Conservation (phyloP, 805 yeast genomes). For the Pichia exigua region DNA sequence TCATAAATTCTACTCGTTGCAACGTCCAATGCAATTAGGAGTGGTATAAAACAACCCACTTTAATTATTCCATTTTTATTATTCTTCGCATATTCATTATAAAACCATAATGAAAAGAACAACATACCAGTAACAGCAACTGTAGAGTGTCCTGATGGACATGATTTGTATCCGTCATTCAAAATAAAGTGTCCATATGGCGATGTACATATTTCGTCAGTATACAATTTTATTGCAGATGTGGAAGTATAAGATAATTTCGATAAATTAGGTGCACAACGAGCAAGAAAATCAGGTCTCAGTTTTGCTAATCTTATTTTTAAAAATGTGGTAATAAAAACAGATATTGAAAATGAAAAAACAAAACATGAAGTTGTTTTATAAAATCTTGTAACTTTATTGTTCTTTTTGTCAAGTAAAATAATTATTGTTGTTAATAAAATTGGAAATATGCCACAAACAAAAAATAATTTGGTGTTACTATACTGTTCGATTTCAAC, state of each 20-base stretch:
- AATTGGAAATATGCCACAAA: constrained; percentile 33
- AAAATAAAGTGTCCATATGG: constrained; percentile 29
- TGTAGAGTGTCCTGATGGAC: constrained; percentile 76
- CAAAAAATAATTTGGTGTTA: constrained; percentile 23
- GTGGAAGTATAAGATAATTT: neutral
- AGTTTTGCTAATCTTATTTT: constrained; percentile 80
- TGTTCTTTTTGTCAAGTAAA: constrained; percentile 12
- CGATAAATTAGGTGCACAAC: constrained; percentile 43
- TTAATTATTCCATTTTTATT: constrained; percentile 1
- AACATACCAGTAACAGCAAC: constrained; percentile 61
- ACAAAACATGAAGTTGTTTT: constrained; percentile 33
- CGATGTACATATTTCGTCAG: constrained; percentile 25
- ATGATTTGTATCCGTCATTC: constrained; percentile 65
- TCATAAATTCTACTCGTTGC: constrained; percentile 68
- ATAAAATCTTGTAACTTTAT: constrained; percentile 31
- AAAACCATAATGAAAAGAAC: constrained; percentile 43
- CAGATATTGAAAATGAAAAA: constrained; percentile 35
- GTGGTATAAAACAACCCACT: constrained; percentile 34
- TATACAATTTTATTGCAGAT: constrained; percentile 16
- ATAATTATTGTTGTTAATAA: constrained; percentile 19
- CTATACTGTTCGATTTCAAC: constrained; percentile 33
- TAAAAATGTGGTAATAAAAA: constrained; percentile 59
- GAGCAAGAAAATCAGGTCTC: constrained; percentile 80
- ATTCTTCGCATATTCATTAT: constrained; percentile 10
- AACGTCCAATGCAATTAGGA: constrained; percentile 9